These are phyloP conservation scores for Colletotrichum sojae DNA, from an alignment of 2,329 filamentous ascomycete species.

Conservation along the genomic window DNA sequence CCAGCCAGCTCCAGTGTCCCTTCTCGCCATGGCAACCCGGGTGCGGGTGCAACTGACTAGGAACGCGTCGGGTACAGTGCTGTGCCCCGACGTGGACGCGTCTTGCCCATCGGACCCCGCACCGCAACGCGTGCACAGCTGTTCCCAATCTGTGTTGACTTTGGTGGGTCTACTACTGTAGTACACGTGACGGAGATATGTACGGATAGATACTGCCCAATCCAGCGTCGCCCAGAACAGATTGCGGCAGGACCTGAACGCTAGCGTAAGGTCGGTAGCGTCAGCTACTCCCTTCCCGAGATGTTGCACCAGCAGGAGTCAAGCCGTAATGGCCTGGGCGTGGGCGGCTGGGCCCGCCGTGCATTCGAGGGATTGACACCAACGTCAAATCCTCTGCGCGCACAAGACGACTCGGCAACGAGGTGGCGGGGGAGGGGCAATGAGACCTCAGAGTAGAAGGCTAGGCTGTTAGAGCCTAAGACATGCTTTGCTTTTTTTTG, in stretches of 20 bases:
- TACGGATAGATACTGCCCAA: constrained; percentile 13
- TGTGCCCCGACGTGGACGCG: constrained; percentile 14
- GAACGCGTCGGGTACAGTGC: constrained; percentile 28
- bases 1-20: neutral
- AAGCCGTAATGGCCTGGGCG: neutral
- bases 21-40: constrained; percentile 26
- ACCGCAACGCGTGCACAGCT: neutral
- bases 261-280: no score
- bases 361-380: no score
- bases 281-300: no score
- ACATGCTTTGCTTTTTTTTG: constrained; percentile 15
- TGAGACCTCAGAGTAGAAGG: neutral
- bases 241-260: no score
- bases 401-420: neutral
- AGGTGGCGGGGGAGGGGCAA: neutral
- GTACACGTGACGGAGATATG: no score
- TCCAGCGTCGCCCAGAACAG: constrained; percentile 3
- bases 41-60: constrained; percentile 23
- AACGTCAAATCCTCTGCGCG: no score
- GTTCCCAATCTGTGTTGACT: constrained; percentile 29
- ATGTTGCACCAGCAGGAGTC: neutral
- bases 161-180: constrained; percentile 15
- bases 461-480: neutral
- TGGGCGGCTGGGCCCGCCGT: no score
- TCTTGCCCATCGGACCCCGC: constrained; percentile 35